These are phyloP conservation scores for Starmerella floricola DNA, from an alignment of 805 yeast genomes.

Conservation along the genomic window DNA sequence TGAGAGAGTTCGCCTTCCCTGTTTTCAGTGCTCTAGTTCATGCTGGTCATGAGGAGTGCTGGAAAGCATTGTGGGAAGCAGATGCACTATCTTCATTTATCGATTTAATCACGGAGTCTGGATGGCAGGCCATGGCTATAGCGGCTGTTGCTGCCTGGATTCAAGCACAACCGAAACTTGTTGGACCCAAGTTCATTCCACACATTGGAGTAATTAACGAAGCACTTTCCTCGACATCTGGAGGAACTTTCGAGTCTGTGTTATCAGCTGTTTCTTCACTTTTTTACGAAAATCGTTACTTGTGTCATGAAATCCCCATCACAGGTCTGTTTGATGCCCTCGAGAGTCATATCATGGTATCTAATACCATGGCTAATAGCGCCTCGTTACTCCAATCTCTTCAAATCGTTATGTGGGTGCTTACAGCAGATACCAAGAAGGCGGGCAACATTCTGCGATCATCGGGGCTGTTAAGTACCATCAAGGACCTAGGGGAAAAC, in stretches of 20 bases:
- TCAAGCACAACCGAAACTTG: slow-evolving; percentile 20
- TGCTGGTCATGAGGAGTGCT: slow-evolving; percentile 32
- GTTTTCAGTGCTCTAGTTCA: slow-evolving; percentile 42
- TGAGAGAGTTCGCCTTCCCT: slow-evolving; percentile 43
- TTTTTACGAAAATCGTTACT: slow-evolving; percentile 12
- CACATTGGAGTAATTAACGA: slow-evolving; percentile 2
- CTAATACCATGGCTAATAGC: background rate
- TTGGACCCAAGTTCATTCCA: slow-evolving; percentile 5
- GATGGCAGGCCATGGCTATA: slow-evolving; percentile 47
- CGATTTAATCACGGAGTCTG: slow-evolving; percentile 37
- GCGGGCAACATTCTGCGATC: background rate
- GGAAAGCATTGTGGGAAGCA: slow-evolving; percentile 31
- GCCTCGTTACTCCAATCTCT: slow-evolving; percentile 16
- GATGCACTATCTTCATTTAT: slow-evolving; percentile 33
- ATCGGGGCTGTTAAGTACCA: background rate
- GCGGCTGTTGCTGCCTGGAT: slow-evolving; percentile 37
- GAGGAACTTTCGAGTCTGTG: slow-evolving; percentile 12
- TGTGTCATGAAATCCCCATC: slow-evolving; percentile 9
- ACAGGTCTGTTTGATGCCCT: slow-evolving; percentile 9
- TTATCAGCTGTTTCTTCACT: slow-evolving; percentile 15
- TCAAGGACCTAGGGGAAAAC: slow-evolving; percentile 1
- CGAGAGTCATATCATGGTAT: background rate
- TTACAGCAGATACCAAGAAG: background rate
- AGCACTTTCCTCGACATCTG: slow-evolving; percentile 6
- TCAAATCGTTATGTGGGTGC: slow-evolving; percentile 13